Conservation (phyloP, 1,139 yeast species). For the Yamadazyma buinensis region DNA sequence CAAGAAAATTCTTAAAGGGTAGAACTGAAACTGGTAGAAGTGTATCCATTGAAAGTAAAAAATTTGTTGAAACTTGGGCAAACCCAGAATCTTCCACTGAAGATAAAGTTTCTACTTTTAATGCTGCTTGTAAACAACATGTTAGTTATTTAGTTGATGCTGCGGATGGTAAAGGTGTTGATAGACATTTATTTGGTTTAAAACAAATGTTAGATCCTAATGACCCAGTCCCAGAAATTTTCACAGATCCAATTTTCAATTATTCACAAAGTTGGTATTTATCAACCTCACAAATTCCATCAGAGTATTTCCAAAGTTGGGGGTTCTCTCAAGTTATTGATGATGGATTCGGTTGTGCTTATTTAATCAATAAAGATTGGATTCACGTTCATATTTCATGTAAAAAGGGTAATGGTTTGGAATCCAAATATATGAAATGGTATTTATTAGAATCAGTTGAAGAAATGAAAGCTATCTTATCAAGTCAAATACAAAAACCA, state of each 20-base stretch:
- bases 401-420: constrained; percentile 65
- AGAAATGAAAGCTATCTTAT: constrained; percentile 70
- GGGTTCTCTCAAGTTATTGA: constrained; percentile 97
- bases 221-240: constrained; percentile 66
- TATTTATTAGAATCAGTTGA: constrained; percentile 77
- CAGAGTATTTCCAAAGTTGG: constrained; percentile 87
- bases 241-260: constrained; percentile 68
- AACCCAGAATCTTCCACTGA: constrained; percentile 49
- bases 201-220: constrained; percentile 64
- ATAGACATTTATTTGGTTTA: constrained; percentile 90
- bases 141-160: constrained; percentile 73
- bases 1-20: constrained; percentile 84
- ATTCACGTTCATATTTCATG: constrained; percentile 82
- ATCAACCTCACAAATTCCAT: constrained; percentile 86
- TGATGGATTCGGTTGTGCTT: constrained; percentile 91
- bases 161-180: constrained; percentile 84
- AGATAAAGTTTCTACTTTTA: constrained; percentile 66
- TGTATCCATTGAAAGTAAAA: constrained; percentile 71
- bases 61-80: constrained; percentile 76
- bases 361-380: constrained; percentile 86
- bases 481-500: constrained; percentile 37
- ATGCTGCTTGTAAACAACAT: constrained; percentile 73
- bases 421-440: constrained; percentile 63
- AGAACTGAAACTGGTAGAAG: constrained; percentile 96
- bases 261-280: constrained; percentile 85